Base-by-base conservation (phyloP, 768 basidiomycete species). In the Rhizopogon vesiculosus region DNA sequence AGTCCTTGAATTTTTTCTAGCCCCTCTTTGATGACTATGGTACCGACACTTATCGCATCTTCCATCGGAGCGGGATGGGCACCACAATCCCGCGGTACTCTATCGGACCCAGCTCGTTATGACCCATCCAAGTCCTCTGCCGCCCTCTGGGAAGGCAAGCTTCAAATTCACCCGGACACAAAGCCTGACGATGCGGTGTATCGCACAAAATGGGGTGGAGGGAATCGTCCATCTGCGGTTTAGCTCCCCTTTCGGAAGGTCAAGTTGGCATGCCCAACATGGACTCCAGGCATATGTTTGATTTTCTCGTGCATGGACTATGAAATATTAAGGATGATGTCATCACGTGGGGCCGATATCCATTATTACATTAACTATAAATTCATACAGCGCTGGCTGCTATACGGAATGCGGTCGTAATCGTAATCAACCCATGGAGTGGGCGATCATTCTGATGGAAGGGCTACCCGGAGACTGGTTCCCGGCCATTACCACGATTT, bases 121-220 rank as follows among this genome's bases (percentile, higher is more conserved):
- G 88, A 93, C 68, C 90, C 92, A 15, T 91, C 91, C 33, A 80
- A 79, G 66, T 87, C 90, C 9, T 87, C 90, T 31, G 86, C 90
- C 9, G 90, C 89, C 2, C 76, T 93, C 7, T 91, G 85, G 85
- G 84, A 89, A 67, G 92, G 92, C 59, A 89, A 82, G 70, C 76
- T 93, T 15, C 91, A 93, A 67, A 75, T 96, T 6, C 94, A 97
- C 65, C 93, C 93, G 0, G 91, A 90, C 39, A 95, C 93, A 2
- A 76, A 81, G 45, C 74, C 70, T 33, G 83, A 89, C 56, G 91
- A 95, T 62, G 76, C 75, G 2, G 69, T 73, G 25, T 72, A 70
- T 58, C 59, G 57, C 43, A 59, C 66, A 54, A 67, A 60, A 61
- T 72, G 73, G 73, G 63, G 71, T 39, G 58, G 54, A 3, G 25